Base-by-base conservation (phyloP, 176 grass and related monocot species). In the Microstegium vimineum region DNA sequence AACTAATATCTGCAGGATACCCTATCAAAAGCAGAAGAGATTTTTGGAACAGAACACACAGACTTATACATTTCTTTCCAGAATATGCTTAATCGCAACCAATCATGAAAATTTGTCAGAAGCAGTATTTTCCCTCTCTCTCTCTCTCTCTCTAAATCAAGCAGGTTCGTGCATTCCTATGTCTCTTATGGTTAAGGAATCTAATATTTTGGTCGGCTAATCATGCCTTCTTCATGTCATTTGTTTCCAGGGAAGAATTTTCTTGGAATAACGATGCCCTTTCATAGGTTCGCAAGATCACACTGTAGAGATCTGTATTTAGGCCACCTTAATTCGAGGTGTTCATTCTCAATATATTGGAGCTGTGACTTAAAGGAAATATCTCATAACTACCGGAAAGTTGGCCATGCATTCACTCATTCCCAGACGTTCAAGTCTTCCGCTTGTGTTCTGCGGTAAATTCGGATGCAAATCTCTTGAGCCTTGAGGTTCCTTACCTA, bases 1-100 rank as follows among this genome's bases (percentile, higher is more conserved):
- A 10, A 62, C 57, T 4, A 35, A 87, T 80, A 71, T 71, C 5
- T 86, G 49, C 87, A 99, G 93, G 93, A 92, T 31, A 99, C 96
- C 11, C 71, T 99, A 23, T 82, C 85, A 25, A 95, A 99, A 88
- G 90, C 91, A 65, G 93, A 99, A 71, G 89, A 88, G 67, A 99
- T 99, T 83, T 95, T 99, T 91, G 90, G 93, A 80, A 88, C 76
- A 60, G 96, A 95, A 43, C 90, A 93, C 66, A 95, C 91, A 78
- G 93, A 99, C 79, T 65, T 99, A 4, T 95, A 83, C 84, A 90
- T 95, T 87, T 88, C 79, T 67, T 99, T 99, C 59, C 89, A 99
- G 84, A 90, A 86, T 70, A 89, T 99, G 89, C 87, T 99, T 82
- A 95, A 88, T 66, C 87, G 85, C 76, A 93, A 91, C 37, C 76